Evolutionary conservation across 1,139 yeast species (phyloP), one percentile per base, ranked within the genome.

Genomic region (Pichia sp.): DNA sequence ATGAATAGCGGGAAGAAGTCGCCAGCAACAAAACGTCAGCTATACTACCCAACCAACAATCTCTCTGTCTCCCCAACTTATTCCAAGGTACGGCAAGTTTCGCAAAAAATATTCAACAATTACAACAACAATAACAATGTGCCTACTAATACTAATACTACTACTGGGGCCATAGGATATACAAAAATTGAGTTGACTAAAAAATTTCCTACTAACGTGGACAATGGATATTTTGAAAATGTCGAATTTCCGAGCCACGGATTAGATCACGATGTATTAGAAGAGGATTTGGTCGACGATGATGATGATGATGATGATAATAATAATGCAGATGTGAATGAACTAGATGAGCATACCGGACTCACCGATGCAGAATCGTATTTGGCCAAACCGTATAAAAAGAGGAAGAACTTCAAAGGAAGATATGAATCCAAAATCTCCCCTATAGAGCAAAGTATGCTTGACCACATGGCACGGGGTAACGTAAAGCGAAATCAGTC

Each of bases 351-450:
- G 19, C 63, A 60, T 36, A 61, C 60, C 15, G 66, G 62, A 29
- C 40, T 62, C 1, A 57, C 62, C 29, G 66, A 64, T 41, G 61
- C 64, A 0, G 66, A 63, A 45, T 59, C 66, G 5, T 52, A 59
- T 26, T 43, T 64, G 7, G 59, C 63, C 16, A 57, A 62, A 45
- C 62, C 65, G 1, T 64, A 52, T 50, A 53, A 41, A 31, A 15
- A 41, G 26, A 23, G 46, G 43, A 31, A 48, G 16, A 29, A 8
- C 11, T 11, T 30, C 13, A 46, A 46, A 30, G 26, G 26, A 15
- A 32, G 29, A 32, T 46, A 46, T 32, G 16, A 32, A 5, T n/a
- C 29, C 23, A 45, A 45, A 30, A 31, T 19, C 29, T 34, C 26
- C 15, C 29, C 49, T 23, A 29, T 41, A 53, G 42, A 36, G 29